Evolutionary conservation across 257 asterid species (phyloP).

Genomic region (Solanum chaucha): DNA sequence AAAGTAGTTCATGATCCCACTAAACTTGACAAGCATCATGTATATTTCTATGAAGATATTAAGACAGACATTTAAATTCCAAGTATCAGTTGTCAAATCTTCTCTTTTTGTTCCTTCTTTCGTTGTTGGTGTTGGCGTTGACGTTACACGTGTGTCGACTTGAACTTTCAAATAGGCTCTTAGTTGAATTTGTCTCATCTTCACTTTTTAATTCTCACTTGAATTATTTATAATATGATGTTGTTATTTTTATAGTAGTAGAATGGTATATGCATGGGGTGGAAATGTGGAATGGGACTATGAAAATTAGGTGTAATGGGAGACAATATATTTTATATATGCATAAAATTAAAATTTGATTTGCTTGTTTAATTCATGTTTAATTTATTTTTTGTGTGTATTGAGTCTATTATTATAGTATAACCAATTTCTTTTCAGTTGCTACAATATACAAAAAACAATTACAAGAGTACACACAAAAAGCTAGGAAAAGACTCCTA

Average conservation of each 20-base stretch:
- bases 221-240: neutral
- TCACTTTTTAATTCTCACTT: neutral
- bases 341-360: too few species aligned
- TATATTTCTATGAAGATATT: neutral
- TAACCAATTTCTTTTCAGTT: neutral
- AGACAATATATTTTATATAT: too few species aligned
- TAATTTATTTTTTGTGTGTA: neutral
- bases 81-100: neutral
- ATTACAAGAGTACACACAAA: too few species aligned
- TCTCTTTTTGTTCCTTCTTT: slow-evolving; percentile 1
- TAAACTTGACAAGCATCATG: neutral
- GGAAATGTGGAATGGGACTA: too few species aligned
- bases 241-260: too few species aligned
- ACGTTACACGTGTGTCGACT: neutral
- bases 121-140: neutral
- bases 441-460: too few species aligned
- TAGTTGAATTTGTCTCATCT: neutral
- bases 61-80: neutral
- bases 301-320: too few species aligned
- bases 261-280: too few species aligned
- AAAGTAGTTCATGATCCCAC: neutral
- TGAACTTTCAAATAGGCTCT: too few species aligned
- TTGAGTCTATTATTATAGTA: neutral
- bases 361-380: neutral
- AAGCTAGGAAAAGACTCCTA: too few species aligned